Percentiles rank a stretch among this genome's conserved stretches.
phyloP scores from a whole-genome alignment of 1,284 basidiomycete species.

The Ceratobasidium sp. region DNA sequence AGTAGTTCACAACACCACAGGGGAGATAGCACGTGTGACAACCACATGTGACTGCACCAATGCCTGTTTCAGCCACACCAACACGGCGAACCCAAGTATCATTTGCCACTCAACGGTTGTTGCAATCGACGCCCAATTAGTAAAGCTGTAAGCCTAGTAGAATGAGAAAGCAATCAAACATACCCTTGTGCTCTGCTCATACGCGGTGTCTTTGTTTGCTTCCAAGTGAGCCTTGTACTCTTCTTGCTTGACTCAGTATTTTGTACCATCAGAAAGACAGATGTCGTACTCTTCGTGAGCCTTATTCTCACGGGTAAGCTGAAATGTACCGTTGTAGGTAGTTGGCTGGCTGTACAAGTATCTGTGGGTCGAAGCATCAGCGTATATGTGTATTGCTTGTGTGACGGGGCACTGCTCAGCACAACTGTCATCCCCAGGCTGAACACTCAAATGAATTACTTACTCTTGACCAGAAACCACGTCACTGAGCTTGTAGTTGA shows the following conservation, averaged over 20 bases:
- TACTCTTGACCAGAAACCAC: background rate
- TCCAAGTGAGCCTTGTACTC: background rate
- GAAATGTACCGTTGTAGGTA: background rate
- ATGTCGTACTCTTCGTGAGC: background rate
- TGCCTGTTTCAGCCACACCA: background rate
- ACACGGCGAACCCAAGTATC: background rate
- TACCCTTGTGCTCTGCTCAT: background rate
- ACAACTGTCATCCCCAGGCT: no score
- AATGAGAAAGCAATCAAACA: no score
- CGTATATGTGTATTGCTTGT: no score
- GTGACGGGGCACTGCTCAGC: no score
- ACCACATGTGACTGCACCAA: conserved; percentile 21
- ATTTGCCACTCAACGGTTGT: conserved; percentile 1
- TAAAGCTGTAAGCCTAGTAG: background rate
- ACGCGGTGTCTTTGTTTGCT: background rate
- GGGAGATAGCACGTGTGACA: conserved; percentile 15
- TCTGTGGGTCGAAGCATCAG: no score
- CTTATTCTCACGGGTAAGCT: background rate
- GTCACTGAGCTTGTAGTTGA: background rate
- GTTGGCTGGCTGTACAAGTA: background rate
- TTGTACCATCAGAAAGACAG: background rate
- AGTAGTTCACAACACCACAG: background rate
- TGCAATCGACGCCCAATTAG: background rate
- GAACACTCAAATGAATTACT: background rate
- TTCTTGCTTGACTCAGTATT: background rate